Evolutionary conservation across 345 rosid genomes (phyloP).

Genomic region (Raphanus raphanistrum): DNA sequence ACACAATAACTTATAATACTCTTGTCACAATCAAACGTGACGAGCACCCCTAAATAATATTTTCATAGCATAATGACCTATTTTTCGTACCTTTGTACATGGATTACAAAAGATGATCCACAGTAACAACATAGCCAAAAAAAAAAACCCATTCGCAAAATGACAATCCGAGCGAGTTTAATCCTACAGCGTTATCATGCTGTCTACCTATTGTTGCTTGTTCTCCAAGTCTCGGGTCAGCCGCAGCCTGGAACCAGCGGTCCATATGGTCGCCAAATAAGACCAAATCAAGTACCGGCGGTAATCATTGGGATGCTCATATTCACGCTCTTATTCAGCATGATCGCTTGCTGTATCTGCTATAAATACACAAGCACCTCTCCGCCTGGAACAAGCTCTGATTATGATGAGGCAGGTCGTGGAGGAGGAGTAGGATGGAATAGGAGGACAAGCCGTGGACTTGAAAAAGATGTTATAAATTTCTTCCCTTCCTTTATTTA

Average conservation of each 20-base stretch:
- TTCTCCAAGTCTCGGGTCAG: conserved; percentile 14
- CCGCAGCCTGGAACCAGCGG: background rate
- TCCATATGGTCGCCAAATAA: background rate
- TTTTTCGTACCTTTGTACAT: too few relatives aligned
- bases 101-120: conserved; percentile 5
- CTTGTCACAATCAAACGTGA: too few relatives aligned
- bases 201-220: conserved; percentile 12
- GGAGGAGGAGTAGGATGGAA: conserved; percentile 32
- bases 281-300: background rate
- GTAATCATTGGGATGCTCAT: conserved; percentile 28
- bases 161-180: conserved; percentile 10
- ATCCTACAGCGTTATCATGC: background rate
- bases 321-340: conserved; percentile 23
- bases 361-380: conserved; percentile 25
- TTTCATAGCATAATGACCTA: background rate
- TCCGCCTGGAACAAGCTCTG: conserved; percentile 24
- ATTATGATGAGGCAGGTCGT: conserved; percentile 21
- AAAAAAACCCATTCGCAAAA: background rate
- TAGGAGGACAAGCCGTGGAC: conserved; percentile 46
- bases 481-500: conserved; percentile 66
- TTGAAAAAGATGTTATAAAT: conserved; percentile 50
- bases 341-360: conserved; percentile 34
- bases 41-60: too few relatives aligned
- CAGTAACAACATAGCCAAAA: background rate
- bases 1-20: too few relatives aligned